Conservation (phyloP, 2,329 filamentous ascomycete species). For the Chalara sp. region DNA sequence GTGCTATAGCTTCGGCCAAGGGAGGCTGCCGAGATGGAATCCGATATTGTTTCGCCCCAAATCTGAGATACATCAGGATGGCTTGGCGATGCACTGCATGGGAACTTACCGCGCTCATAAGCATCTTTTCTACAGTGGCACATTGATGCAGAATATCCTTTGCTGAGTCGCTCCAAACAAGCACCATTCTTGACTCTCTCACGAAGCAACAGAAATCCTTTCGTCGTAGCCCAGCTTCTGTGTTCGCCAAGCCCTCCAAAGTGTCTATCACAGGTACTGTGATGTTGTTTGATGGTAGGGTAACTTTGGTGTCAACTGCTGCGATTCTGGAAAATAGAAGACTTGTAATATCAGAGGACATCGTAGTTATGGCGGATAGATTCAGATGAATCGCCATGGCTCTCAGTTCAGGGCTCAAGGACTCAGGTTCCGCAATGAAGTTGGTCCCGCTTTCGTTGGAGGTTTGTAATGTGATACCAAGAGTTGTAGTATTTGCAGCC, state of each 20-base stretch:
- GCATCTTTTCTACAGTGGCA: conserved; percentile 12
- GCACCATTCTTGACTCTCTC: conserved; percentile 12
- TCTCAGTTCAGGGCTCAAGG: background rate
- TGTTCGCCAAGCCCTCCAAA: conserved; percentile 39
- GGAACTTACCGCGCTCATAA: conserved; percentile 12
- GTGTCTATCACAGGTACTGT: conserved; percentile 36
- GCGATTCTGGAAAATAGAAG: conserved; percentile 31
- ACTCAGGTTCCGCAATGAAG: background rate
- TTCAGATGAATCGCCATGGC: conserved; percentile 30
- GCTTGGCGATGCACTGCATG: background rate
- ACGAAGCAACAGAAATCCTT: conserved; percentile 14
- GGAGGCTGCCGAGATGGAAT: background rate
- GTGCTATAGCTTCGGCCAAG: background rate
- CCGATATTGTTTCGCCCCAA: conserved; percentile 10
- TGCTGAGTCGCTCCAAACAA: conserved; percentile 17
- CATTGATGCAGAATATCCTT: conserved; percentile 16
- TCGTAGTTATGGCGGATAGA: conserved; percentile 40
- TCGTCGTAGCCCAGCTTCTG: conserved; percentile 2
- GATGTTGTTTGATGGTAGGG: conserved; percentile 19
- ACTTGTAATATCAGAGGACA: conserved; percentile 39
- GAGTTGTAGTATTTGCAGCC: background rate
- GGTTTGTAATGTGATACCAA: background rate
- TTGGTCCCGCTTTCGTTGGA: background rate
- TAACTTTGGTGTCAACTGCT: conserved; percentile 27
- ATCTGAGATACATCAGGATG: conserved; percentile 7